phyloP scores from a whole-genome alignment of 2,329 filamentous ascomycete species.

The Sporothrix phasma region DNA sequence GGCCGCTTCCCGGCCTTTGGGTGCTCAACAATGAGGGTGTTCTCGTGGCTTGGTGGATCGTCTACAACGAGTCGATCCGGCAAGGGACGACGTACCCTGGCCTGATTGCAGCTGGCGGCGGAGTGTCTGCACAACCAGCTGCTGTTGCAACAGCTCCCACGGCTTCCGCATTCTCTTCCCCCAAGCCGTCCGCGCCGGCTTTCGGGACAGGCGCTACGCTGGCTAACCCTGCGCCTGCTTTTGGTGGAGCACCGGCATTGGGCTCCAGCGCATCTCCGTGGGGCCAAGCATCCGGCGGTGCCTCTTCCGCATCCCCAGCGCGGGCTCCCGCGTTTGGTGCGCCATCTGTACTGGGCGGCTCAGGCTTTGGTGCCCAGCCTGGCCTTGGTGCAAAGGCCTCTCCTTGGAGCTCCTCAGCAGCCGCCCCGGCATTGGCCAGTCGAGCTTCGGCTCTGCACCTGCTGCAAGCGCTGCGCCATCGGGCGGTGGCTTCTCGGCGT shows the following conservation, averaged over 20 bases:
- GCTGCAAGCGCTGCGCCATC: constrained; percentile 24
- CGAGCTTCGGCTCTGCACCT: constrained; percentile 35
- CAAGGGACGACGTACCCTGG: constrained; percentile 64
- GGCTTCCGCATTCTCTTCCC: constrained; percentile 19
- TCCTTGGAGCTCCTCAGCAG: constrained; percentile 22
- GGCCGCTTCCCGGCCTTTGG: constrained; percentile 74
- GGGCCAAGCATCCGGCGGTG: constrained; percentile 23
- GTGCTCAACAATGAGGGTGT: constrained; percentile 83
- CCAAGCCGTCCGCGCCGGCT: constrained; percentile 27
- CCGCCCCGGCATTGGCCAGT: constrained; percentile 42
- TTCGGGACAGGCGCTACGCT: constrained; percentile 21
- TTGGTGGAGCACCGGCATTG: constrained; percentile 28
- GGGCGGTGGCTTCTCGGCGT: constrained; percentile 20
- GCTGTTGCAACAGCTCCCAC: constrained; percentile 22
- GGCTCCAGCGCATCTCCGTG: constrained; percentile 45
- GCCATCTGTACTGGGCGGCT: constrained; percentile 21
- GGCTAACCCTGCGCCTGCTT: constrained; percentile 10
- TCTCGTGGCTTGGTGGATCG: constrained; percentile 78
- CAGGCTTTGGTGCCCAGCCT: constrained; percentile 30
- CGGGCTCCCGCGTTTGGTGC: constrained; percentile 40
- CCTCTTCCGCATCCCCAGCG: constrained; percentile 23
- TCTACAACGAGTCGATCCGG: constrained; percentile 79
- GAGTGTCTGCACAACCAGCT: background rate
- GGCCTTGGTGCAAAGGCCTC: constrained; percentile 26
- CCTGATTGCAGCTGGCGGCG: constrained; percentile 41